Evolutionary conservation across 495 filamentous ascomycete genomes (phyloP), one percentile per base, ranked within the genome.

Genomic region (Tricharina praecox): DNA sequence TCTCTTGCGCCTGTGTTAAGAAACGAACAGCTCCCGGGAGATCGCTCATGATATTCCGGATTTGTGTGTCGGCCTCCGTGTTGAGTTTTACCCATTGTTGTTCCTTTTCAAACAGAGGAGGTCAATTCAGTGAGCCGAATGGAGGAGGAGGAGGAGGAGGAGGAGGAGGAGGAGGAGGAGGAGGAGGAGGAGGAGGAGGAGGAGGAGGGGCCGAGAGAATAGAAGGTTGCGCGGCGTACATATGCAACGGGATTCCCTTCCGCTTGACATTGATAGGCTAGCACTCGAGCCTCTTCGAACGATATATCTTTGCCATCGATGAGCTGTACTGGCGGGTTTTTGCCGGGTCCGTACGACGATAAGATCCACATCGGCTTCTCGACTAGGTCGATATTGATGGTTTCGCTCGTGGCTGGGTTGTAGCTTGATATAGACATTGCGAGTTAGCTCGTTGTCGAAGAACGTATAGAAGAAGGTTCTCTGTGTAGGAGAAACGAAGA

Each of bases 301-400:
- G 58, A 61, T 30, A 61, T 46, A 47, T 61, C 58, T 23, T 61
- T 61, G 8, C 49, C 58, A 46, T 61, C 58, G 38, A 61, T 61
- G 33, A 61, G 45, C 28, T 61, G 58, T 10, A 46, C 37, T 8
- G 58, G 58, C 8, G 58, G 58, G 19, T 61, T 58, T 45, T 61
- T 61, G 8, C 57, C 58, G 19, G 58, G 58, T 9, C 59, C 58
- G 35, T 57, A 61, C 30, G 59, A 62, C 10, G 58, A 61, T 13
- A 61, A 49, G 21, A 33, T 46, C 58, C 58, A 61, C 4, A 45
- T 57, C 9, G 58, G 53, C 20, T 48, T 41, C 35, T 61, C 58
- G 7, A 41, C 54, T 9, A 61, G 39, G 37, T 61, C 58, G n/a
- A 33, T 30, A 18, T 49, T 53, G 18, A 61, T 57, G 7, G 44